Conservation (phyloP, 768 basidiomycete genomes). For the Podaxis sp. region DNA sequence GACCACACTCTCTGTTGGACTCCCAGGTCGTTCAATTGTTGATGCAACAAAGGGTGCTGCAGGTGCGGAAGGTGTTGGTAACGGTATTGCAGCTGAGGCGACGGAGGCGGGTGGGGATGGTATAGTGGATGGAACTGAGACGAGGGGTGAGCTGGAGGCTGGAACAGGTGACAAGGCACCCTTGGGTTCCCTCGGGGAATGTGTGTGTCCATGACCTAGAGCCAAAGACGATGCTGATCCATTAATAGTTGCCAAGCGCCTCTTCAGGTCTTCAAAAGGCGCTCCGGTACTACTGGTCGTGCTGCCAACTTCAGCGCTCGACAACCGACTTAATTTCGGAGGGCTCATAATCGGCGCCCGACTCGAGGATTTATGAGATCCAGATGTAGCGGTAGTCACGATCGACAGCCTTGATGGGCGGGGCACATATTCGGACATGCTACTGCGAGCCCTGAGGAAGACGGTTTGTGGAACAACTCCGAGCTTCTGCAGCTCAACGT, state of each 20-base stretch:
- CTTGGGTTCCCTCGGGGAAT: conserved; percentile 19
- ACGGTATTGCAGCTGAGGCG: conserved; percentile 18
- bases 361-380: conserved; percentile 13
- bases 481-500: conserved; percentile 82
- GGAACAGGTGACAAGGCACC: conserved; percentile 12
- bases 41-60: conserved; percentile 19
- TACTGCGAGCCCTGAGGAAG: conserved; percentile 66
- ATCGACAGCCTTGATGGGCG: conserved; percentile 39
- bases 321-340: conserved; percentile 43
- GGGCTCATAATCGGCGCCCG: conserved; percentile 51
- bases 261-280: conserved; percentile 76
- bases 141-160: conserved; percentile 34
- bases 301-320: conserved; percentile 40
- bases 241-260: conserved; percentile 74
- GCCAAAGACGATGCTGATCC: conserved; percentile 66
- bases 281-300: conserved; percentile 42
- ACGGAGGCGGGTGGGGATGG: conserved; percentile 24
- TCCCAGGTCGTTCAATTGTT: conserved; percentile 58
- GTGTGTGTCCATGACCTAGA: conserved; percentile 25
- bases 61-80: conserved; percentile 29
- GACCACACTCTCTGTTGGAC: conserved; percentile 81
- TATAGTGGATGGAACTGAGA: conserved; percentile 37
- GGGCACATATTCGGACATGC: conserved; percentile 30
- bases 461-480: conserved; percentile 90
- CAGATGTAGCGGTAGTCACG: conserved; percentile 21